phyloP scores from a whole-genome alignment of 2,329 filamentous ascomycete genomes.

The Aspergillus ustus region DNA sequence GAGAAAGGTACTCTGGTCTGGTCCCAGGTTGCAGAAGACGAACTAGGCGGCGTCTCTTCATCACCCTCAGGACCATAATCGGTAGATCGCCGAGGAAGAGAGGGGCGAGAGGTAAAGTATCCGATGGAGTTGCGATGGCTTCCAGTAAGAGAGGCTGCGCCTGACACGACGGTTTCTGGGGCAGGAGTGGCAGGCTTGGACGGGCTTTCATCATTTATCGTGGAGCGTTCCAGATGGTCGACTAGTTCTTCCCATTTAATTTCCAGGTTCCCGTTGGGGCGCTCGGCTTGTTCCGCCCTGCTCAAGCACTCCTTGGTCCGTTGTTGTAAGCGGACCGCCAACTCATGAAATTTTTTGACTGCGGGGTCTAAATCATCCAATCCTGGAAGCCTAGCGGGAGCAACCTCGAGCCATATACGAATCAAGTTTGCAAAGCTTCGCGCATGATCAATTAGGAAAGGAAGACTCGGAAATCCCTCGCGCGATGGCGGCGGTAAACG shows the following conservation, averaged over 20 bases:
- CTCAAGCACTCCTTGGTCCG: conserved; percentile 52
- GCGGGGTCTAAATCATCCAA: conserved; percentile 43
- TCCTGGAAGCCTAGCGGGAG: conserved; percentile 46
- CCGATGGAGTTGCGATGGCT: conserved; percentile 48
- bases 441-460: conserved; percentile 88
- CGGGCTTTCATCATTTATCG: conserved; percentile 45
- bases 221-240: conserved; percentile 51
- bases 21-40: conserved; percentile 50
- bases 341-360: conserved; percentile 48
- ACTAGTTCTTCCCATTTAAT: conserved; percentile 56
- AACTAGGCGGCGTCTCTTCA: conserved; percentile 52
- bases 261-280: conserved; percentile 51
- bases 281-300: conserved; percentile 54
- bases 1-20: conserved; percentile 46
- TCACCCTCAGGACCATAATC: conserved; percentile 43
- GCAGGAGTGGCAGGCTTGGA: conserved; percentile 44
- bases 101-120: conserved; percentile 44
- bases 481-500: conserved; percentile 78
- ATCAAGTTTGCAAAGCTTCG: conserved; percentile 83
- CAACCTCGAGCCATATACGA: conserved; percentile 56
- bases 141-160: conserved; percentile 34
- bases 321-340: conserved; percentile 48
- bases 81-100: conserved; percentile 45
- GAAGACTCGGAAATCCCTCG: conserved; percentile 91
- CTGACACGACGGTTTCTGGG: conserved; percentile 36